A percentile compares a stretch with the other conserved stretches of the same genome.
These are phyloP conservation scores for Glonium stellatum DNA, from an alignment of 495 filamentous ascomycete species.

Conservation along the genomic window DNA sequence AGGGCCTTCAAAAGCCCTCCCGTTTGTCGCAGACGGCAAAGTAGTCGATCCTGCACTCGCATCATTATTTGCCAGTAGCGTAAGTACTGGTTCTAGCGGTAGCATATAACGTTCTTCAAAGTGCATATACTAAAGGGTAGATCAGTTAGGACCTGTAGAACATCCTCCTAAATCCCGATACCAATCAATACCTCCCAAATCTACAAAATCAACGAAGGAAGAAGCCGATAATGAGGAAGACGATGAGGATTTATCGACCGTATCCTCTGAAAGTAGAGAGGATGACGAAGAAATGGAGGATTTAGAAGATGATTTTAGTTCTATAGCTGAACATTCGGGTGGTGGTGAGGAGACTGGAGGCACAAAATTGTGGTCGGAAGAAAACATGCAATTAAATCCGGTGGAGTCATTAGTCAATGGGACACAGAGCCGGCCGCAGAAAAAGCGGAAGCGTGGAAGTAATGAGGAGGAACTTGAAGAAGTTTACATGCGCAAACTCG, in stretches of 20 bases:
- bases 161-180: slow-evolving; percentile 25
- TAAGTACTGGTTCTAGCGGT: slow-evolving; percentile 41
- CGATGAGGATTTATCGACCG: neutral
- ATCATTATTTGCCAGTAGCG: slow-evolving; percentile 74
- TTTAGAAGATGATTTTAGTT: neutral
- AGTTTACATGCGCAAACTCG: slow-evolving; percentile 69
- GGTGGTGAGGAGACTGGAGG: slow-evolving; percentile 12
- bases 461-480: slow-evolving; percentile 73
- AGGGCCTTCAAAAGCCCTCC: neutral
- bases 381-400: neutral
- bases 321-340: neutral
- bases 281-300: slow-evolving; percentile 4
- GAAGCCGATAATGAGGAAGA: neutral
- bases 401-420: slow-evolving; percentile 7
- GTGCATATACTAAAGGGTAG: neutral
- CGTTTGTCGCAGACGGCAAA: slow-evolving; percentile 15
- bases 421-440: slow-evolving; percentile 8
- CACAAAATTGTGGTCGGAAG: slow-evolving; percentile 7
- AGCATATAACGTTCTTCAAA: neutral
- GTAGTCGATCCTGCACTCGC: slow-evolving; percentile 66
- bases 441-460: slow-evolving; percentile 68
- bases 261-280: neutral
- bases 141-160: slow-evolving; percentile 24
- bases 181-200: slow-evolving; percentile 5
- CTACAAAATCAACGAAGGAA: neutral